Percentiles rank a stretch among this genome's conserved stretches.
These are phyloP conservation scores for Diplodia scrobiculata DNA, from an alignment of 2,329 filamentous ascomycete genomes.

Conservation along the genomic window DNA sequence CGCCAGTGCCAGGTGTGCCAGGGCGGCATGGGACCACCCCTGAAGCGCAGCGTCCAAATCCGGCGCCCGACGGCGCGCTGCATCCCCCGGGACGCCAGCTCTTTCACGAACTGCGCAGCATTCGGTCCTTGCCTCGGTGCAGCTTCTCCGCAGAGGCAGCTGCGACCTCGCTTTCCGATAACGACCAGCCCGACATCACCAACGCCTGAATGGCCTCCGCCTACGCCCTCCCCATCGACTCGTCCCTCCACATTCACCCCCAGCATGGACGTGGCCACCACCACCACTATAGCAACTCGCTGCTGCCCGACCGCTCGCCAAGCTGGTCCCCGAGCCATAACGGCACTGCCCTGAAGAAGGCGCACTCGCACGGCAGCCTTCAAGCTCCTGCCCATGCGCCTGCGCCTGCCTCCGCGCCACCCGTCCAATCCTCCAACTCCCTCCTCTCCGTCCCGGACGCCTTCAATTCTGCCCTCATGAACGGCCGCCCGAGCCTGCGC, in stretches of 20 bases:
- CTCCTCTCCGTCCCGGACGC: conserved; percentile 9
- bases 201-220: conserved; percentile 23
- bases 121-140: conserved; percentile 22
- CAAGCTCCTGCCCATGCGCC: conserved; percentile 31
- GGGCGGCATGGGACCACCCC: conserved; percentile 9
- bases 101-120: conserved; percentile 17
- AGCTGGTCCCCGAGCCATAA: conserved; percentile 31
- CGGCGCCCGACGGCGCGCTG: conserved; percentile 18
- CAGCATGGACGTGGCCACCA: conserved; percentile 46
- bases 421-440: conserved; percentile 1
- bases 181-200: conserved; percentile 6
- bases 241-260: conserved; percentile 33
- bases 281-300: conserved; percentile 40
- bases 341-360: conserved; percentile 36
- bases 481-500: conserved; percentile 39
- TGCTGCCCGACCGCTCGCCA: conserved; percentile 36
- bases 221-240: conserved; percentile 24
- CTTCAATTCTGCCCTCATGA: conserved; percentile 31
- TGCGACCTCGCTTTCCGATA: conserved; percentile 19
- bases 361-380: conserved; percentile 32
- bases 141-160: conserved; percentile 28
- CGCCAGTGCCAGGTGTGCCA: background rate
- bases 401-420: background rate
- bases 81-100: conserved; percentile 1
- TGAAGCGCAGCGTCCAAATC: conserved; percentile 20